These are phyloP conservation scores for Eutypa lata DNA, from an alignment of 2,329 filamentous ascomycete species.

Conservation along the genomic window DNA sequence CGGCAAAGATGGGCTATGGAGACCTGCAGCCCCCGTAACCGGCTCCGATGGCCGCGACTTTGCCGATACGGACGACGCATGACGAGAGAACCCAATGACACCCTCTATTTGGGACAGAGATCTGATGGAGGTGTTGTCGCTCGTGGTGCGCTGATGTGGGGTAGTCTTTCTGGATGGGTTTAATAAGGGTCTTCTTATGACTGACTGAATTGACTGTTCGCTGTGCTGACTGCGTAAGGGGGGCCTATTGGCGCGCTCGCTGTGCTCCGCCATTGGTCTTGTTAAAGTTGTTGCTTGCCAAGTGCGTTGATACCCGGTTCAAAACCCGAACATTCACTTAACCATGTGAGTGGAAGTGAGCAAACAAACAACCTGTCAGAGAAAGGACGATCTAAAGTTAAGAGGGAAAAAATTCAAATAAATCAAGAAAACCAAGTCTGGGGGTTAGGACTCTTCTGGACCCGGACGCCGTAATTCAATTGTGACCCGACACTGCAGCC, in stretches of 20 bases:
- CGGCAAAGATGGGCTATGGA: neutral
- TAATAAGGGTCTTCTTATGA: neutral
- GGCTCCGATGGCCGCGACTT: conserved; percentile 11
- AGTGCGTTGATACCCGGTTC: too few relatives aligned
- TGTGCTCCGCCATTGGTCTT: neutral
- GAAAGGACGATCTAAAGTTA: neutral
- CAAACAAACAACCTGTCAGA: neutral
- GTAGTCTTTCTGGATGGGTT: neutral
- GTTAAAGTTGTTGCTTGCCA: neutral
- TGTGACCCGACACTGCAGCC: neutral
- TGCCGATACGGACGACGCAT: conserved; percentile 5
- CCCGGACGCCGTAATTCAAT: neutral
- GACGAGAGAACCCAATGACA: neutral
- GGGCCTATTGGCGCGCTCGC: neutral
- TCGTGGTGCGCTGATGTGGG: conserved; percentile 5
- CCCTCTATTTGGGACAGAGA: conserved; percentile 8
- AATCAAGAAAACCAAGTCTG: neutral
- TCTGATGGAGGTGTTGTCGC: conserved; percentile 10
- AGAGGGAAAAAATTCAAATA: too few relatives aligned
- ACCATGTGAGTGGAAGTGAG: neutral
- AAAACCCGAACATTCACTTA: too few relatives aligned
- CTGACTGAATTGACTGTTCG: conserved; percentile 1
- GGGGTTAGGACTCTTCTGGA: neutral
- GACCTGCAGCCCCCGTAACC: neutral
- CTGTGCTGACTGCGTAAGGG: neutral